These are phyloP conservation scores for Torulaspora quercuum DNA, from an alignment of 805 yeast genomes.

Conservation along the genomic window DNA sequence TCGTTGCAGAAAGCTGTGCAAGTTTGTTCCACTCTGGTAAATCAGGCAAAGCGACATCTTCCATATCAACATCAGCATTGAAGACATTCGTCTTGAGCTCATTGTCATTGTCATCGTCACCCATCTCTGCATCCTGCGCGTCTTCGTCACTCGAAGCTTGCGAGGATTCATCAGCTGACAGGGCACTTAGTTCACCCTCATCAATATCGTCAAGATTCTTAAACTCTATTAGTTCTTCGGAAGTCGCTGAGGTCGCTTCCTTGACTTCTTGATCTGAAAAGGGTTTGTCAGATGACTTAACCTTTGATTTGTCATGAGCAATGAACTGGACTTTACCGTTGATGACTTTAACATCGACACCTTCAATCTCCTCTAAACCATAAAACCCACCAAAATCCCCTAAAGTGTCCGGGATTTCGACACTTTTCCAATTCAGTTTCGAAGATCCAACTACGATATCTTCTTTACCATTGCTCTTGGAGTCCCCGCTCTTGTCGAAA, in stretches of 20 bases:
- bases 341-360: conserved; percentile 75
- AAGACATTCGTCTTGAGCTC: conserved; percentile 33
- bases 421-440: conserved; percentile 71
- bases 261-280: conserved; percentile 17
- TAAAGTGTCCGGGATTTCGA: conserved; percentile 74
- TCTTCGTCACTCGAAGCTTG: conserved; percentile 20
- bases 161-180: conserved; percentile 27
- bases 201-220: conserved; percentile 34
- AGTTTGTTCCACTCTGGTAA: conserved; percentile 58
- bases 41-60: conserved; percentile 40
- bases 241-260: conserved; percentile 13
- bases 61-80: conserved; percentile 22
- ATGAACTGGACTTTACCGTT: conserved; percentile 64
- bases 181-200: conserved; percentile 33
- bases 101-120: conserved; percentile 20
- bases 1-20: conserved; percentile 47
- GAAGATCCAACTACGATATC: conserved; percentile 43
- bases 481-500: too few species aligned
- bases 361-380: conserved; percentile 92
- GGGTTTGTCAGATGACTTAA: conserved; percentile 8
- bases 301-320: conserved; percentile 38
- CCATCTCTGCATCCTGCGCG: conserved; percentile 28
- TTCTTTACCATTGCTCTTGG: conserved; percentile 3
- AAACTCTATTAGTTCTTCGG: conserved; percentile 28
- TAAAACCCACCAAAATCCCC: conserved; percentile 88